A percentile compares a stretch with the other conserved stretches of the same genome.
Evolutionary conservation across 2,329 filamentous ascomycete species (phyloP).

Genomic region (Colletotrichum horii): DNA sequence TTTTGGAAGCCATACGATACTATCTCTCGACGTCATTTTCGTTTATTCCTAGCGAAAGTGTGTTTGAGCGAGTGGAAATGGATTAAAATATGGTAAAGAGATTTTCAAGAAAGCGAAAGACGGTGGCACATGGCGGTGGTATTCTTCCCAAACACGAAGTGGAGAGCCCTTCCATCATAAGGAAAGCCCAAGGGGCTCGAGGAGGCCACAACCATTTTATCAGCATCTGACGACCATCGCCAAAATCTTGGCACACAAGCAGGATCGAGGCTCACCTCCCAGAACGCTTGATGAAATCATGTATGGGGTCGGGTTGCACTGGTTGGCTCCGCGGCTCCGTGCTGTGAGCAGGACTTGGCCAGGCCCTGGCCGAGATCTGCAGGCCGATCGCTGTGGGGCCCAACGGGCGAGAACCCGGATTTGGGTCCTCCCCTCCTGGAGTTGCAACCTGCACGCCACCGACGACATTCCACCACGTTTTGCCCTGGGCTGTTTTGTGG

Average conservation of each 20-base stretch:
- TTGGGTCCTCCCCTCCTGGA: neutral
- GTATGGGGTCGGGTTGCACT: slow-evolving; percentile 15
- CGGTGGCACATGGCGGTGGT: neutral
- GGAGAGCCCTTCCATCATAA: neutral
- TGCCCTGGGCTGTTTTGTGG: neutral
- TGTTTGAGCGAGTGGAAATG: neutral
- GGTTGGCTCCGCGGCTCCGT: neutral
- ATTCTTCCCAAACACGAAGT: neutral
- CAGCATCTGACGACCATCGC: neutral
- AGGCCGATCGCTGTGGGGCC: slow-evolving; percentile 8
- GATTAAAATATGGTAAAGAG: neutral
- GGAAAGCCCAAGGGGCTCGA: neutral
- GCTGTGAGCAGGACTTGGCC: slow-evolving; percentile 1
- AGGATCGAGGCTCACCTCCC: neutral
- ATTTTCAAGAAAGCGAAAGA: neutral
- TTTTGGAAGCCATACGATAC: slow-evolving; percentile 16
- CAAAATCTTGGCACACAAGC: neutral
- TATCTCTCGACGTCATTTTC: slow-evolving; percentile 3
- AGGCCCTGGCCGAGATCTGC: slow-evolving; percentile 16
- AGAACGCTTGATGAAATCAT: slow-evolving; percentile 15
- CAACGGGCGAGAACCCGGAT: slow-evolving; percentile 11
- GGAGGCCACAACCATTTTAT: neutral
- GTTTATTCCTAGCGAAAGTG: neutral
- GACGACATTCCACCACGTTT: slow-evolving; percentile 5
- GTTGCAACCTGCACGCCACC: slow-evolving; percentile 3